Evolutionary conservation across 2,329 filamentous ascomycete genomes (phyloP), one percentile per base, ranked within the genome.

Genomic region (Catunica adiposa): DNA sequence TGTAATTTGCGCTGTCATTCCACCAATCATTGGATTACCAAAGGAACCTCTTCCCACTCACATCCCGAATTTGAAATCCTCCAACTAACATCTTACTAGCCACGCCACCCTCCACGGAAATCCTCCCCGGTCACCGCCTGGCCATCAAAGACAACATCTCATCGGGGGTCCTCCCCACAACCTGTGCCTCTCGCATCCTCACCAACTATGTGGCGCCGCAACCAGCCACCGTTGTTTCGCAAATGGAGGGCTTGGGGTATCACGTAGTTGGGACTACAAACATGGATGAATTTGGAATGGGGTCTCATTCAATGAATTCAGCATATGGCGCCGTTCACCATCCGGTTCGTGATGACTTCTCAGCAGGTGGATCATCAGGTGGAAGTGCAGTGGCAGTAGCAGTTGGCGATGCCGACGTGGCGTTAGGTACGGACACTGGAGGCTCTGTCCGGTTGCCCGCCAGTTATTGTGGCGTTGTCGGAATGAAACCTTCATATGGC

Each of bases 251-350:
- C 26, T 74, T 77, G 3, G 84, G 83, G 44, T 81, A 79, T 4
- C 66, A 76, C 4, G 66, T 90, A 1, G 74, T 82, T 1, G 84
- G 84, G 5, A 95, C 95, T 68, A 89, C 88, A 1, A 95, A 94
- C 66, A 81, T 97, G 73, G 92, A 97, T 69, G 92, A 94, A 66
- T 95, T 95, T 66, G 89, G 89, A 26, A 95, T 95, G 89, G 89
- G 89, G 1, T 94, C 88, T 7, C 83, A 95, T 62, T 89, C 87
- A 1, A 70, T 71, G 53, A 81, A 83, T 63, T 89, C 87, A 0
- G 69, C 73, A 55, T 80, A 82, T 62, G 86, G 85, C 1, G 66
- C 78, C 1, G 84, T 90, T 3, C 71, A 66, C 54, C 81, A 77
- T 59, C 58, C 62, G 46, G 14, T 52, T 9, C 65, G 64, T 48